phyloP scores from a whole-genome alignment of 73 alveolate genomes.

The Tetrahymena elliotti region DNA sequence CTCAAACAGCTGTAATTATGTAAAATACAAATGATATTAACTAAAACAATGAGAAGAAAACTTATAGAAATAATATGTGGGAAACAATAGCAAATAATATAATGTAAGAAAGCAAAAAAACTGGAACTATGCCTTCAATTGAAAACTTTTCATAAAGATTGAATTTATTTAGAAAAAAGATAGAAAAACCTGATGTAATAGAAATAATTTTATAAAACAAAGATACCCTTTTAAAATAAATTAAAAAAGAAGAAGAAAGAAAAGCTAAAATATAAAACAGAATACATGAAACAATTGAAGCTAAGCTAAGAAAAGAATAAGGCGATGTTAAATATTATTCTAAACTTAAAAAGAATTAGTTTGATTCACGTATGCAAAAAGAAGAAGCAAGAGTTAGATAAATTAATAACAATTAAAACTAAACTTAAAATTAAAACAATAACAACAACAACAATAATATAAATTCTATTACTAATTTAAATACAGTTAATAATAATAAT shows the following conservation, averaged over 20 bases:
- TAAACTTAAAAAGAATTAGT: conserved; percentile 17
- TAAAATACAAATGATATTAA: not conserved
- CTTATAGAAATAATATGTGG: conserved; percentile 9
- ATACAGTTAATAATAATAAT: not conserved
- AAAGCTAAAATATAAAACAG: conserved; percentile 22
- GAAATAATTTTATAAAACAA: conserved; percentile 20
- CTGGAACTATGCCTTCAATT: conserved; percentile 27
- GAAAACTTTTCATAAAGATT: conserved; percentile 31
- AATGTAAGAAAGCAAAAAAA: conserved; percentile 8
- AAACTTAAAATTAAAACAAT: not conserved
- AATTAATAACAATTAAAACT: not conserved
- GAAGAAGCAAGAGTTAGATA: conserved; percentile 12
- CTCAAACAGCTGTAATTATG: not conserved
- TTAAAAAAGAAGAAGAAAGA: conserved; percentile 22
- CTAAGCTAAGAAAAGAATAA: conserved; percentile 36
- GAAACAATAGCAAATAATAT: conserved; percentile 23
- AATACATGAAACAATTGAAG: conserved; percentile 41
- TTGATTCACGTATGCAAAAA: conserved; percentile 19
- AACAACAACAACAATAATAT: not conserved
- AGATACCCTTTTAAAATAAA: conserved; percentile 20
- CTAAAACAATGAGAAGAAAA: not conserved
- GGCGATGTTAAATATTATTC: conserved; percentile 43
- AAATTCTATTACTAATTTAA: not conserved
- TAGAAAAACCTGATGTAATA: conserved; percentile 18
- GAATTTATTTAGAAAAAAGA: conserved; percentile 16